phyloP scores from a whole-genome alignment of 192 early-diverging fungal genomes.

The Coemansia sp. region DNA sequence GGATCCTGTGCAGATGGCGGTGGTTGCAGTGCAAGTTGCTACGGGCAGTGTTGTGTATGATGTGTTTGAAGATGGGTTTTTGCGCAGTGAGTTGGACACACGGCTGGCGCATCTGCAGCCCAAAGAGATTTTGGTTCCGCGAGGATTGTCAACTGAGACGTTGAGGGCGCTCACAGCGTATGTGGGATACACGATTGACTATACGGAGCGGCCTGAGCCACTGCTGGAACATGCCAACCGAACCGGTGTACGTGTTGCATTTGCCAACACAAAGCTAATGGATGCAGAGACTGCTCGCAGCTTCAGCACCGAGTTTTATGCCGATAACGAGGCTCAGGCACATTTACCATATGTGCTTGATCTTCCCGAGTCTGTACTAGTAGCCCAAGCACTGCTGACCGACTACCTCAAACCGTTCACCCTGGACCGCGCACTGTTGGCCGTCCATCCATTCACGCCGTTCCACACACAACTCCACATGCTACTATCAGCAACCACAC shows the following conservation, averaged over 20 bases:
- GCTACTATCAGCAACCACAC: constrained; percentile 85
- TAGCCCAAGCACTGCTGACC: constrained; percentile 38
- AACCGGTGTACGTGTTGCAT: constrained; percentile 26
- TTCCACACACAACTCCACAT: constrained; percentile 72
- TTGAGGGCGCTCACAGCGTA: constrained; percentile 30
- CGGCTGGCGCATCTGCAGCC: constrained; percentile 41
- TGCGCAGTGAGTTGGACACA: constrained; percentile 41
- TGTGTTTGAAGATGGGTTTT: constrained; percentile 25
- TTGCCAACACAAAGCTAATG: constrained; percentile 8
- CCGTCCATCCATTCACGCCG: constrained; percentile 71
- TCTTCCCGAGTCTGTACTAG: constrained; percentile 14
- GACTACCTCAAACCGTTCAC: constrained; percentile 53
- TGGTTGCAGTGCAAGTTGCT: constrained; percentile 84
- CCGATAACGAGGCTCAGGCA: constrained; percentile 9
- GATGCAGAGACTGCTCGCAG: constrained; percentile 12
- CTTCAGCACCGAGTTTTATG: constrained; percentile 26
- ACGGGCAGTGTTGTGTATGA: constrained; percentile 76
- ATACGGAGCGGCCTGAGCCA: constrained; percentile 37
- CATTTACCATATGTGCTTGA: constrained; percentile 32
- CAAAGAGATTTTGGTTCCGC: constrained; percentile 28
- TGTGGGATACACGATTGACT: constrained; percentile 41
- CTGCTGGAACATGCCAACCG: constrained; percentile 62
- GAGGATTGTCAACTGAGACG: constrained; percentile 15
- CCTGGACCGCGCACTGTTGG: constrained; percentile 44
- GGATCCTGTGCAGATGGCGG: constrained; percentile 60